Conservation (phyloP, 371 early-diverging fungal species). For the Fennellomyces sp. region DNA sequence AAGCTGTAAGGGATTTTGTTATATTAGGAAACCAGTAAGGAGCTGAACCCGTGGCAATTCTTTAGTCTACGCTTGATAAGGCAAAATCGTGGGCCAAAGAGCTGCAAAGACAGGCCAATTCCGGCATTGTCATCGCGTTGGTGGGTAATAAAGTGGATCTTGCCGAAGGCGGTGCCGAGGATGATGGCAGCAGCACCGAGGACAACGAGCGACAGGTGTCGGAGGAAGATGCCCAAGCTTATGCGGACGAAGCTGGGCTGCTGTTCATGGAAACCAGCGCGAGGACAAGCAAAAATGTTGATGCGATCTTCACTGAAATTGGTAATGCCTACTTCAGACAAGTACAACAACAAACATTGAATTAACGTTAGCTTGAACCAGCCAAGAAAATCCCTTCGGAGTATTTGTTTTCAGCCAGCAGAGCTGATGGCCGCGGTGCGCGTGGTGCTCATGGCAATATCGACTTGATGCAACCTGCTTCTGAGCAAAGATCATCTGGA, state of each 20-base stretch:
- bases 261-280: slow-evolving; percentile 92
- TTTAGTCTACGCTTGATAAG: slow-evolving; percentile 89
- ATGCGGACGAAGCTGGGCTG: slow-evolving; percentile 79
- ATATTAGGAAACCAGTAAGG: too few relatives aligned
- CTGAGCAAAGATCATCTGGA: neutral
- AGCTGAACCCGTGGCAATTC: too few relatives aligned
- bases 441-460: slow-evolving; percentile 55
- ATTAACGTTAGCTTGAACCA: neutral
- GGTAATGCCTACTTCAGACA: slow-evolving; percentile 18
- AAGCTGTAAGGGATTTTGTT: slow-evolving; percentile 57
- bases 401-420: neutral
- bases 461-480: slow-evolving; percentile 62
- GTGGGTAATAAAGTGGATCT: slow-evolving; percentile 97
- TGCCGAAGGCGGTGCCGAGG: slow-evolving; percentile 43
- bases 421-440: slow-evolving; percentile 14
- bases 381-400: slow-evolving; percentile 24
- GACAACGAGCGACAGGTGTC: slow-evolving; percentile 62
- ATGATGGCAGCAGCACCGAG: slow-evolving; percentile 17
- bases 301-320: slow-evolving; percentile 71
- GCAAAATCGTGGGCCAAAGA: slow-evolving; percentile 99
- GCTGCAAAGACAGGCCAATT: slow-evolving; percentile 93
- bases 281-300: slow-evolving; percentile 80
- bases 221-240: slow-evolving; percentile 78
- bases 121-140: slow-evolving; percentile 95
- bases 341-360: neutral